Evolutionary conservation across 2,329 filamentous ascomycete genomes (phyloP).

Genomic region (Delphinella strobiligena): DNA sequence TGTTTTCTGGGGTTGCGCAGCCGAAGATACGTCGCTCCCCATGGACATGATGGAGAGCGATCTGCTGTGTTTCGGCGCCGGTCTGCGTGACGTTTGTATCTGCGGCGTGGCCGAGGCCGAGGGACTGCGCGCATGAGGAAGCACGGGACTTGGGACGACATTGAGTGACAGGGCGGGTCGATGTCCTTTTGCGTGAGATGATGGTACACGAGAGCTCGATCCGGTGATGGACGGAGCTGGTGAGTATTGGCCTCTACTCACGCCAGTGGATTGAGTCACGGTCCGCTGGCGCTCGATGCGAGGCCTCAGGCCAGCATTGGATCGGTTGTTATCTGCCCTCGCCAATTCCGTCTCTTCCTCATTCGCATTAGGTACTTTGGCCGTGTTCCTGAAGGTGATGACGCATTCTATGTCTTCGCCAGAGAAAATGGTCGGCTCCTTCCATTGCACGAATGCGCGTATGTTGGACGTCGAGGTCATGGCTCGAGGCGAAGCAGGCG

Average conservation of each 20-base stretch:
- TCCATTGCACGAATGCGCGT: slow-evolving; percentile 90
- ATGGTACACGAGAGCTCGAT: neutral
- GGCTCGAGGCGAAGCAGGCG: neutral
- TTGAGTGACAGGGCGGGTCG: slow-evolving; percentile 54
- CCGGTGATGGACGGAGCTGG: slow-evolving; percentile 10
- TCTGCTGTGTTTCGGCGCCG: slow-evolving; percentile 33
- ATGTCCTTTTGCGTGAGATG: slow-evolving; percentile 37
- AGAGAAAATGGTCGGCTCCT: slow-evolving; percentile 86
- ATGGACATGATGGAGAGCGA: slow-evolving; percentile 39
- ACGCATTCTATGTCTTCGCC: slow-evolving; percentile 92
- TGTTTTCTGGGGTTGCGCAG: slow-evolving; percentile 10
- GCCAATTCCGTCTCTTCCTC: slow-evolving; percentile 16
- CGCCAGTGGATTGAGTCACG: slow-evolving; percentile 21
- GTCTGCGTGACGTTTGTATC: slow-evolving; percentile 32
- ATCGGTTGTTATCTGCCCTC: slow-evolving; percentile 6
- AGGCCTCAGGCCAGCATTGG: neutral
- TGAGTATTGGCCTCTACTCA: slow-evolving; percentile 15
- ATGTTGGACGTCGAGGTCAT: slow-evolving; percentile 50
- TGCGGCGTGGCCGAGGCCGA: slow-evolving; percentile 8
- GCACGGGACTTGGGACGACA: slow-evolving; percentile 13
- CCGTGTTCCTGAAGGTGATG: slow-evolving; percentile 89
- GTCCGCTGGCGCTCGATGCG: slow-evolving; percentile 20
- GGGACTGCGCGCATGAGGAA: neutral
- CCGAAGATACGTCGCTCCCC: slow-evolving; percentile 28
- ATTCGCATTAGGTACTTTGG: slow-evolving; percentile 38